These are phyloP conservation scores for Physcomitrellopsis africana DNA, from an alignment of 225 moss, liverwort and hornwort genomes.

Conservation along the genomic window DNA sequence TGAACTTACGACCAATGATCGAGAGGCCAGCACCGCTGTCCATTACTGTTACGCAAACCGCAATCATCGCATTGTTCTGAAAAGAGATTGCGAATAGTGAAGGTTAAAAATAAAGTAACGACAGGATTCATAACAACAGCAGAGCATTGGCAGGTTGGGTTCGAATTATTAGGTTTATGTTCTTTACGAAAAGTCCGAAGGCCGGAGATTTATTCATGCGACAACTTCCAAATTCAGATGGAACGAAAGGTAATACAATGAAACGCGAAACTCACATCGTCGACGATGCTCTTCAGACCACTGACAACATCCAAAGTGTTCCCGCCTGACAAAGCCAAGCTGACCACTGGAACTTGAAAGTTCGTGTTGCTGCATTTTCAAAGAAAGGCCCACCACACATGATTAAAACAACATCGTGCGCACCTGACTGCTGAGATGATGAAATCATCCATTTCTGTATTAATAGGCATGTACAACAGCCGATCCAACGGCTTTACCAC, in stretches of 20 bases:
- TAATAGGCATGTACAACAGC: too few relatives aligned
- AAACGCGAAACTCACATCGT: conserved; percentile 37
- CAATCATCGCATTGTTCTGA: conserved; percentile 46
- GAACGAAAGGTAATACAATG: background rate
- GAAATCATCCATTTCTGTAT: background rate
- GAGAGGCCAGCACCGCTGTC: conserved; percentile 47
- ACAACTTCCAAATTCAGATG: too few relatives aligned
- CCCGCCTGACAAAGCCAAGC: conserved; percentile 45
- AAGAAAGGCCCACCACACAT: conserved; percentile 6
- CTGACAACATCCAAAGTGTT: conserved; percentile 41
- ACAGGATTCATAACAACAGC: background rate
- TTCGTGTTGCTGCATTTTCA: conserved; percentile 38
- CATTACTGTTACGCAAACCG: conserved; percentile 60
- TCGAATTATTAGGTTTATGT: too few relatives aligned
- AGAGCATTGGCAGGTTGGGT: background rate
- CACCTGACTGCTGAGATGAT: background rate
- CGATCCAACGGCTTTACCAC: too few relatives aligned
- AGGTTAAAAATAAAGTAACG: background rate
- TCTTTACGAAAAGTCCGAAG: too few relatives aligned
- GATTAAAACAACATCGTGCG: background rate
- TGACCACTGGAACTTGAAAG: conserved; percentile 47
- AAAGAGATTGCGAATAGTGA: conserved; percentile 13
- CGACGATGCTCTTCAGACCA: conserved; percentile 48
- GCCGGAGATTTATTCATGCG: too few relatives aligned
- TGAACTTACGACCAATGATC: conserved; percentile 63